Evolutionary conservation across 176 grass and related monocot species (phyloP).

Genomic region (Tuctoria greenei): DNA sequence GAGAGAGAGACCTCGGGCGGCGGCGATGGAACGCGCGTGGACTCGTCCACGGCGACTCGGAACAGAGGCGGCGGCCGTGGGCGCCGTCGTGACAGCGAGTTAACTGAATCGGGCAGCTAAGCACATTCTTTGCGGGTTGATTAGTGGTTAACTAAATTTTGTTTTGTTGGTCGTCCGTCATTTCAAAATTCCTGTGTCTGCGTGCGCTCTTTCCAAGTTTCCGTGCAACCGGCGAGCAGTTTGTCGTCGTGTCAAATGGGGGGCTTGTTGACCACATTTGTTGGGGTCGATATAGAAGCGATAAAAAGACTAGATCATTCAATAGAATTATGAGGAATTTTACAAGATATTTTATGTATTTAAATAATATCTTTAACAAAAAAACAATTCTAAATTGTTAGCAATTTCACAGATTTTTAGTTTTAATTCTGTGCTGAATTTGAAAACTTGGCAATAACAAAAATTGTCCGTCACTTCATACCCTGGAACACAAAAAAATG

Average conservation of each 20-base stretch:
- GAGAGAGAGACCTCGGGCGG: too few relatives aligned
- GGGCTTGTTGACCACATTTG: conserved; percentile 19
- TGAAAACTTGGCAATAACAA: too few relatives aligned
- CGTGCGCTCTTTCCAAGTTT: not conserved
- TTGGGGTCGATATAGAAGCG: not conserved
- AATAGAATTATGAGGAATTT: too few relatives aligned
- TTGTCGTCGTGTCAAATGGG: conserved; percentile 5
- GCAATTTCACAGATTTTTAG: too few relatives aligned
- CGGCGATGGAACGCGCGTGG: not conserved
- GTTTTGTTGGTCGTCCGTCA: too few relatives aligned
- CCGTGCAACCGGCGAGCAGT: not conserved
- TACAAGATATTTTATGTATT: too few relatives aligned
- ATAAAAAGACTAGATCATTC: too few relatives aligned
- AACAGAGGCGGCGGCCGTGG: not conserved
- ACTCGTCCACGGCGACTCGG: not conserved
- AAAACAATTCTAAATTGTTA: too few relatives aligned
- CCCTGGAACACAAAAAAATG: too few relatives aligned
- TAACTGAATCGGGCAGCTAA: not conserved
- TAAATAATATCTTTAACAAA: too few relatives aligned
- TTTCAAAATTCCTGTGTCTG: not conserved
- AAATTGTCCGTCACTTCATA: too few relatives aligned
- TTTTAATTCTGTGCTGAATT: too few relatives aligned
- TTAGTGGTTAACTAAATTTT: not conserved
- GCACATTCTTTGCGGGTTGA: conserved; percentile 31
- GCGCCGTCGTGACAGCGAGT: conserved; percentile 10